A percentile compares a stretch with the other conserved stretches of the same genome.
Evolutionary conservation across 1,139 yeast species (phyloP).

Genomic region (Hansenula sp.): DNA sequence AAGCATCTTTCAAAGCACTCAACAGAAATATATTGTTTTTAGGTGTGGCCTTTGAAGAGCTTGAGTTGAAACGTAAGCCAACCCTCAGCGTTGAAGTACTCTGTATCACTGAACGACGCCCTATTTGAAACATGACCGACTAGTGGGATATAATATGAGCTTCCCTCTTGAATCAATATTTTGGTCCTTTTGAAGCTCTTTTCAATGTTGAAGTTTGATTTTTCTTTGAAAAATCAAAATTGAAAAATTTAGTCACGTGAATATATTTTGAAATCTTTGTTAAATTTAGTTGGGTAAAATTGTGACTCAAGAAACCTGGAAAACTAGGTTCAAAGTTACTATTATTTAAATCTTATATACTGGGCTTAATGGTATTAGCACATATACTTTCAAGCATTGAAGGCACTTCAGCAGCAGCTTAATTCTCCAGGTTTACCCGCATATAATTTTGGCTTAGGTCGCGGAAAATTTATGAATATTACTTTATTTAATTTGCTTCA

Average conservation of each 20-base stretch:
- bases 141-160: too few relatives aligned
- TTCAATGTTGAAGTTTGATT: too few relatives aligned
- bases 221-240: not conserved
- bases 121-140: not conserved
- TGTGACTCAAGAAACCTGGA: too few relatives aligned
- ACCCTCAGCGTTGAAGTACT: not conserved
- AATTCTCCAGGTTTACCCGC: not conserved
- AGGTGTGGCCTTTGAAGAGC: not conserved
- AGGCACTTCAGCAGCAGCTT: too few relatives aligned
- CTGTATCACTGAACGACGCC: not conserved
- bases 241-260: not conserved
- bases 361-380: too few relatives aligned
- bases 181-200: too few relatives aligned
- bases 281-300: too few relatives aligned
- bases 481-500: not conserved
- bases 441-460: not conserved
- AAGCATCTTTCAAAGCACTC: not conserved
- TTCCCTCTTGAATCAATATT: too few relatives aligned
- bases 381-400: too few relatives aligned
- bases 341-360: too few relatives aligned
- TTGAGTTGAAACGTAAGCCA: not conserved
- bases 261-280: too few relatives aligned
- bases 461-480: not conserved
- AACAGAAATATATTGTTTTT: not conserved
- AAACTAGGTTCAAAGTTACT: too few relatives aligned